phyloP scores from a whole-genome alignment of 2,329 filamentous ascomycete species.

The Fusarium sp. region DNA sequence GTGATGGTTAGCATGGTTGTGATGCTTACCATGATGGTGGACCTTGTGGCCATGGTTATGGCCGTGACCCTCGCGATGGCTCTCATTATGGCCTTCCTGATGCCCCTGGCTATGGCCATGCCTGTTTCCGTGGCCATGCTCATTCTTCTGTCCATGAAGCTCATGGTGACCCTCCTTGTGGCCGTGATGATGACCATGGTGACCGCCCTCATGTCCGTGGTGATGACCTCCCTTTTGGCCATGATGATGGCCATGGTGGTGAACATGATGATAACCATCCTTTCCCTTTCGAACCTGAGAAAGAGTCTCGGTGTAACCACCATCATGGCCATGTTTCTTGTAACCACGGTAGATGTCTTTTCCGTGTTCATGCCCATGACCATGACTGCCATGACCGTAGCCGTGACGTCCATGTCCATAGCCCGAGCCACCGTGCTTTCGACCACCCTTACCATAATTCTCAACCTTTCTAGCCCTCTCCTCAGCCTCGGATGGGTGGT shows the following conservation, averaged over 20 bases:
- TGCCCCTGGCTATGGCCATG: neutral
- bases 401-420: neutral
- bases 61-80: neutral
- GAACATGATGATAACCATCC: neutral
- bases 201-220: neutral
- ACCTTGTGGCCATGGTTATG: neutral
- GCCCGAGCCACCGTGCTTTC: neutral
- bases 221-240: neutral
- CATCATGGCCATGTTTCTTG: neutral
- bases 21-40: neutral
- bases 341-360: slow-evolving; percentile 10
- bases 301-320: neutral
- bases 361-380: neutral
- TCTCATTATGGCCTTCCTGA: neutral
- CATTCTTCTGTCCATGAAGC: neutral
- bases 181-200: neutral
- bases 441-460: neutral
- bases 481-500: slow-evolving; percentile 2
- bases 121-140: neutral
- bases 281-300: neutral
- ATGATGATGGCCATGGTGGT: neutral
- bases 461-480: neutral
- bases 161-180: neutral
- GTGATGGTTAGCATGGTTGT: neutral
- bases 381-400: neutral